Conservation (phyloP, 441 rosid genomes). For the Kokia cookei region DNA sequence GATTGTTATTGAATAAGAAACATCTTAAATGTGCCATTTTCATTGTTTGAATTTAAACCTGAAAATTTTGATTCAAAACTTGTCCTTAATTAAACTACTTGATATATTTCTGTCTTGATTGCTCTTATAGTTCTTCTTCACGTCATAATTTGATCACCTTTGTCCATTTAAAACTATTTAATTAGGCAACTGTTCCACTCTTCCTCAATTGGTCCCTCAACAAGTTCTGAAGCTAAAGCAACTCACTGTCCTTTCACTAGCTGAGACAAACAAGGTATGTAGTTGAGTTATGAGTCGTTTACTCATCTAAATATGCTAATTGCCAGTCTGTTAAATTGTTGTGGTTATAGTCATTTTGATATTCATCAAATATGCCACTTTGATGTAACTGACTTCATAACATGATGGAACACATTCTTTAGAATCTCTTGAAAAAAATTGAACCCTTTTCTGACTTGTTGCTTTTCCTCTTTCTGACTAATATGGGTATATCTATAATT, state of each 20-base stretch:
- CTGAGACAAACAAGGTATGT: constrained; percentile 80
- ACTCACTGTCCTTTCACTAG: constrained; percentile 91
- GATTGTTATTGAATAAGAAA: not conserved
- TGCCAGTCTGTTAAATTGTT: not conserved
- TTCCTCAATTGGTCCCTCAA: constrained; percentile 64
- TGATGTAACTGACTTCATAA: not conserved
- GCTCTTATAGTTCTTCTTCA: not conserved
- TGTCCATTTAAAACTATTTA: constrained; percentile 2
- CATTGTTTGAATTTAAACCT: not conserved
- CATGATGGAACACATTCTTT: not conserved
- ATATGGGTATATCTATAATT: not conserved
- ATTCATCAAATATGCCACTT: not conserved
- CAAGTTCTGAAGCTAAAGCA: constrained; percentile 91
- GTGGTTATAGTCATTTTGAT: not conserved
- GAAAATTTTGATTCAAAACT: not conserved
- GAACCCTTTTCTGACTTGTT: not conserved
- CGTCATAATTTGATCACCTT: not conserved
- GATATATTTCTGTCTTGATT: not conserved
- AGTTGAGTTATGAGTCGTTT: not conserved
- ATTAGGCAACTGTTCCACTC: constrained; percentile 48
- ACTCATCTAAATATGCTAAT: not conserved
- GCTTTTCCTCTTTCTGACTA: not conserved
- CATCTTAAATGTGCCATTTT: not conserved
- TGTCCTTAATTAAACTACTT: not conserved
- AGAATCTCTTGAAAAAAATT: not conserved